Evolutionary conservation across 1,284 basidiomycete species (phyloP).

Genomic region (Lentinus polychrous): DNA sequence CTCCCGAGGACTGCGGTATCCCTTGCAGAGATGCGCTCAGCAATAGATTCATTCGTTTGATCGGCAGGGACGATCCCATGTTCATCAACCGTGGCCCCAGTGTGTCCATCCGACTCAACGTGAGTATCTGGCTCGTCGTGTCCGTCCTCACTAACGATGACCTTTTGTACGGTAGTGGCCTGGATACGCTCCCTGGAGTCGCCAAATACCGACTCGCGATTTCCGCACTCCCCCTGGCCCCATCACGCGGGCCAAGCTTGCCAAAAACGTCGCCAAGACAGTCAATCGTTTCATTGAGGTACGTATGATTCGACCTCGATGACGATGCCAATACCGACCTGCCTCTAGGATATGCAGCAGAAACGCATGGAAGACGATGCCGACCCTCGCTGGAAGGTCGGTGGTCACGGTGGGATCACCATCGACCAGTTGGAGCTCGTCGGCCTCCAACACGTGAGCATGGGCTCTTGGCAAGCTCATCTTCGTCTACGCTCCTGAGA

Average conservation of each 20-base stretch:
- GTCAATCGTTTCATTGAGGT: constrained; percentile 33
- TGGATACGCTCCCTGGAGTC: constrained; percentile 67
- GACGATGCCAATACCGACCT: neutral
- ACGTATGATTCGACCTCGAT: constrained; percentile 10
- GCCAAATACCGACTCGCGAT: constrained; percentile 73
- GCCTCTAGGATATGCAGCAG: constrained; percentile 38
- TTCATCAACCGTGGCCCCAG: constrained; percentile 67
- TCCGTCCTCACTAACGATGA: constrained; percentile 4
- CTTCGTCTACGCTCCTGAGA: constrained; percentile 37
- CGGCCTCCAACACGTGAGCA: constrained; percentile 71
- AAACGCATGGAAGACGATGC: constrained; percentile 52
- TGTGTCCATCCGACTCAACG: constrained; percentile 69
- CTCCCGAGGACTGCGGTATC: constrained; percentile 50
- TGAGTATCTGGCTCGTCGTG: constrained; percentile 18
- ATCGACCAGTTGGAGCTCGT: constrained; percentile 63
- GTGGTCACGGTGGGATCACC: constrained; percentile 38
- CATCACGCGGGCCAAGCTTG: constrained; percentile 40
- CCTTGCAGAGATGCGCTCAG: constrained; percentile 45
- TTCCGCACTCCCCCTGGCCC: constrained; percentile 68
- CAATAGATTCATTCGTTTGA: constrained; percentile 34
- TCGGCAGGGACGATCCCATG: constrained; percentile 51
- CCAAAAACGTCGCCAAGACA: constrained; percentile 31
- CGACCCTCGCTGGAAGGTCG: constrained; percentile 55
- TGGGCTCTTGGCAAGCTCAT: constrained; percentile 75
- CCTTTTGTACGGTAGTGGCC: constrained; percentile 48